Conservation (phyloP, 1,284 basidiomycete species). For the Omphalotus olearius region DNA sequence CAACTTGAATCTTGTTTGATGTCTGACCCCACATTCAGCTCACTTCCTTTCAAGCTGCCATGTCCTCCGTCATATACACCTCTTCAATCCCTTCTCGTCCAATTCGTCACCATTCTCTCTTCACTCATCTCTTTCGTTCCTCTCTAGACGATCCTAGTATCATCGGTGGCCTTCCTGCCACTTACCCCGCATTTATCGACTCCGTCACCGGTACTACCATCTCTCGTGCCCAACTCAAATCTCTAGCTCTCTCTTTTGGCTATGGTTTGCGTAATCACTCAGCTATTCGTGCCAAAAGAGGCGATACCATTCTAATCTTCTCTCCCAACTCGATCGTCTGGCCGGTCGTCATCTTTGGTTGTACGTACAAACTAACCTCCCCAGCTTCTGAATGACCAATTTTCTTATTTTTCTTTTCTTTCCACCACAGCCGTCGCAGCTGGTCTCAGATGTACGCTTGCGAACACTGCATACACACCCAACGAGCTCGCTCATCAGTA, state of each 20-base stretch:
- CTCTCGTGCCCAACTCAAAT: constrained; percentile 50
- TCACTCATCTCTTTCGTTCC: constrained; percentile 45
- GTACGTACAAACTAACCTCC: constrained; percentile 21
- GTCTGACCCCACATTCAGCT: not conserved
- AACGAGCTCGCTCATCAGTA: constrained; percentile 47
- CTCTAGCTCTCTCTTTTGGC: constrained; percentile 52
- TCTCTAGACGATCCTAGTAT: constrained; percentile 22
- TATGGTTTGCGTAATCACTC: constrained; percentile 46
- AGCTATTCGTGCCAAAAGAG: constrained; percentile 28
- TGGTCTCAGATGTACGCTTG: constrained; percentile 45
- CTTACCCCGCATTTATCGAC: constrained; percentile 61
- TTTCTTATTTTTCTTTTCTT: not conserved
- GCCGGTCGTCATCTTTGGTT: constrained; percentile 57
- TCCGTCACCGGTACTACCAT: constrained; percentile 53
- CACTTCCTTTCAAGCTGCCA: constrained; percentile 14
- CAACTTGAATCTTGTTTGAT: too few species aligned
- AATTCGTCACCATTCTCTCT: constrained; percentile 39
- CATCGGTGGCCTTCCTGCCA: constrained; percentile 38
- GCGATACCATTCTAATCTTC: constrained; percentile 49
- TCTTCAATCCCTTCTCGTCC: constrained; percentile 32
- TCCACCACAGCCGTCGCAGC: constrained; percentile 35
- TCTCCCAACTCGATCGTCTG: constrained; percentile 62
- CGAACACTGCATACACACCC: constrained; percentile 41
- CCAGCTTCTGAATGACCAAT: not conserved
- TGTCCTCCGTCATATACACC: constrained; percentile 40